phyloP scores from a whole-genome alignment of 2,329 filamentous ascomycete species.

The Verticillium alfalfae region DNA sequence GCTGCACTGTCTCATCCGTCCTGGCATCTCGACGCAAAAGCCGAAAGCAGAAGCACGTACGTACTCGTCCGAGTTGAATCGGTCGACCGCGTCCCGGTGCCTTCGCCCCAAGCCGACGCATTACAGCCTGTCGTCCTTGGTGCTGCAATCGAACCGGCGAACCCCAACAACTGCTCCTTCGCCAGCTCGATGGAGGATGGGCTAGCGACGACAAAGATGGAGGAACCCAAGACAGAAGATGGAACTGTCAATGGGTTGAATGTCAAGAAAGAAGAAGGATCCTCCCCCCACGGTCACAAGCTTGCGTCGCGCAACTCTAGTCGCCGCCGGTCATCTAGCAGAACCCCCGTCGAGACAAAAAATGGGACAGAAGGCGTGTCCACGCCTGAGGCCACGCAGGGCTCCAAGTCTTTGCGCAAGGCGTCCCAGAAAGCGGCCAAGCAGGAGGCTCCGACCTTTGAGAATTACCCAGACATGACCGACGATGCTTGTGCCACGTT shows the following conservation, averaged over 20 bases:
- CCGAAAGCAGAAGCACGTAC: neutral
- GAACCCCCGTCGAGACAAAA: constrained; percentile 40
- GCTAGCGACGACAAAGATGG: constrained; percentile 32
- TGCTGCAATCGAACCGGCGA: constrained; percentile 1
- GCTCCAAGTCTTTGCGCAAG: constrained; percentile 46
- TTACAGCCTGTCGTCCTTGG: neutral
- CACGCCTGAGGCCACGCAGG: constrained; percentile 45
- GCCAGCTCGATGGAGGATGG: constrained; percentile 31
- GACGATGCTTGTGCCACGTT: constrained; percentile 71
- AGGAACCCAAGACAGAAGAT: constrained; percentile 38
- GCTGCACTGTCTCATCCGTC: neutral
- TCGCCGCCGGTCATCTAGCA: constrained; percentile 14
- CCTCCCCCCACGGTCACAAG: constrained; percentile 32
- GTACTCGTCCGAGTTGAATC: neutral
- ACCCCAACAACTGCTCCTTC: constrained; percentile 5
- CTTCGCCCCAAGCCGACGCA: neutral
- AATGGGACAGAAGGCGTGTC: constrained; percentile 41
- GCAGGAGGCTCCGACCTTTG: constrained; percentile 62
- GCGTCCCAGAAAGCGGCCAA: constrained; percentile 32
- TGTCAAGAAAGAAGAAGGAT: constrained; percentile 34
- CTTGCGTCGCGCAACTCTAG: constrained; percentile 28
- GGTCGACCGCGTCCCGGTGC: neutral
- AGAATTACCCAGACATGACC: constrained; percentile 73
- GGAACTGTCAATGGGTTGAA: constrained; percentile 26
- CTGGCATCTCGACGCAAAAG: neutral